phyloP scores from a whole-genome alignment of 2,329 filamentous ascomycete species.

The Daldinia eschscholtzii region DNA sequence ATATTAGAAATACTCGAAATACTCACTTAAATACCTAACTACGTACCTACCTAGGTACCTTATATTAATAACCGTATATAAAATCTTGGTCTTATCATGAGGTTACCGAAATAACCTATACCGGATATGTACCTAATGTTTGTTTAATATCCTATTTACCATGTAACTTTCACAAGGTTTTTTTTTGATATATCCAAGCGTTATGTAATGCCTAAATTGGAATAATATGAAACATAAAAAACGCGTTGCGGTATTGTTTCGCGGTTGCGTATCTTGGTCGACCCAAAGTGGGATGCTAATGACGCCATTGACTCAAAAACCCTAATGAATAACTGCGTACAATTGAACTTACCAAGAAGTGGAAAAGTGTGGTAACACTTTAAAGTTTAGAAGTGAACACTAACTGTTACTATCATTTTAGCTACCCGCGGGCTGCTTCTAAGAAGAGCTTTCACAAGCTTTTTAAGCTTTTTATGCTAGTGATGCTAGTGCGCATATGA shows the following conservation, averaged over 20 bases:
- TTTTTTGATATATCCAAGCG: not conserved
- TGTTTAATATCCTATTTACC: not conserved
- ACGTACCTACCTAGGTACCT: too few species aligned
- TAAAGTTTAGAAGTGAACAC: slow-evolving; percentile 1
- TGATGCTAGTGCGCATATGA: slow-evolving; percentile 30
- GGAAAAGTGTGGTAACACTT: slow-evolving; percentile 21
- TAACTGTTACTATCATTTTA: slow-evolving; percentile 8
- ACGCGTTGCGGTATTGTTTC: not conserved
- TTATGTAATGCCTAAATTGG: not conserved
- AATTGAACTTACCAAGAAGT: slow-evolving; percentile 23
- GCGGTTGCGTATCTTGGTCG: not conserved
- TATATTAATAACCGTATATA: too few species aligned
- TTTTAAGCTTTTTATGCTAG: slow-evolving; percentile 28
- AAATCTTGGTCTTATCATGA: not conserved
- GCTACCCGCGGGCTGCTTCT: not conserved
- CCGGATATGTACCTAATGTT: too few species aligned
- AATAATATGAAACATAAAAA: not conserved
- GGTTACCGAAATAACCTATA: too few species aligned
- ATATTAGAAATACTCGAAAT: too few species aligned
- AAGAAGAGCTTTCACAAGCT: slow-evolving; percentile 36
- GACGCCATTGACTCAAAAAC: slow-evolving; percentile 36
- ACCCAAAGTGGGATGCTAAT: slow-evolving; percentile 28
- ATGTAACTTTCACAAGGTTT: not conserved
- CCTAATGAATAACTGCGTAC: slow-evolving; percentile 17
- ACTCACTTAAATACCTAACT: too few species aligned